Evolutionary conservation across 139 green algal genomes (phyloP).

Genomic region (Chlamydomonas urium): DNA sequence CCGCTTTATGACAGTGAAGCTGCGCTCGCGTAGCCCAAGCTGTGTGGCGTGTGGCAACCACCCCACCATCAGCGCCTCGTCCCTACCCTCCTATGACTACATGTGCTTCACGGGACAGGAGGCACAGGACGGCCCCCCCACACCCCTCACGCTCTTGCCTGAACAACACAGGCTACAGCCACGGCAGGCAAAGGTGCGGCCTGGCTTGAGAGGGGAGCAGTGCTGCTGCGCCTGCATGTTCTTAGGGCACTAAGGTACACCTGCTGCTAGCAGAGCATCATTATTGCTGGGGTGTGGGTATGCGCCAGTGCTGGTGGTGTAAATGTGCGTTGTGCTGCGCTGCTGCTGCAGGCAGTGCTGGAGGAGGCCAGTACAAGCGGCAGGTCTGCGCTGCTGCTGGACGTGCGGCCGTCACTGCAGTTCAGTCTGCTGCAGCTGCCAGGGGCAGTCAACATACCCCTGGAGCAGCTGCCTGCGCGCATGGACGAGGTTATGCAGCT

Average conservation of each 20-base stretch:
- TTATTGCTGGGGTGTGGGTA: background rate
- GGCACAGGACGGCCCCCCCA: slow-evolving; percentile 41
- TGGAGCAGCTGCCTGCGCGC: slow-evolving; percentile 28
- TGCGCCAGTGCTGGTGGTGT: background rate
- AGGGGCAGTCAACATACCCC: slow-evolving; percentile 51
- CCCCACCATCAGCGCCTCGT: slow-evolving; percentile 42
- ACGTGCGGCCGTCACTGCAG: slow-evolving; percentile 73
- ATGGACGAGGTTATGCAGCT: slow-evolving; percentile 31
- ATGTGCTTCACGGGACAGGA: slow-evolving; percentile 21
- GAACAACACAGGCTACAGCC: slow-evolving; percentile 12
- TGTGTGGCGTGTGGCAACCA: slow-evolving; percentile 67
- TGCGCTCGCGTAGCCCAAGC: slow-evolving; percentile 44
- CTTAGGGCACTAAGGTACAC: background rate
- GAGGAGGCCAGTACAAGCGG: background rate
- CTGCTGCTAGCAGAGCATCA: background rate
- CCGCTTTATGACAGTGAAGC: slow-evolving; percentile 70
- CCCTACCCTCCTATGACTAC: slow-evolving; percentile 8
- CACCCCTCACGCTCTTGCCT: slow-evolving; percentile 43
- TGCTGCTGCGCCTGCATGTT: background rate
- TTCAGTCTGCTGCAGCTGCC: slow-evolving; percentile 57
- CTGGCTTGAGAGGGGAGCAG: too few species aligned
- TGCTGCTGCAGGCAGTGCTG: background rate
- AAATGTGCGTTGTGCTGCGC: background rate
- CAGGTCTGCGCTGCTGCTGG: slow-evolving; percentile 47
- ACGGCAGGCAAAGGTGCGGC: background rate